Conservation (phyloP, 768 basidiomycete species). For the Mycena galericulata region DNA sequence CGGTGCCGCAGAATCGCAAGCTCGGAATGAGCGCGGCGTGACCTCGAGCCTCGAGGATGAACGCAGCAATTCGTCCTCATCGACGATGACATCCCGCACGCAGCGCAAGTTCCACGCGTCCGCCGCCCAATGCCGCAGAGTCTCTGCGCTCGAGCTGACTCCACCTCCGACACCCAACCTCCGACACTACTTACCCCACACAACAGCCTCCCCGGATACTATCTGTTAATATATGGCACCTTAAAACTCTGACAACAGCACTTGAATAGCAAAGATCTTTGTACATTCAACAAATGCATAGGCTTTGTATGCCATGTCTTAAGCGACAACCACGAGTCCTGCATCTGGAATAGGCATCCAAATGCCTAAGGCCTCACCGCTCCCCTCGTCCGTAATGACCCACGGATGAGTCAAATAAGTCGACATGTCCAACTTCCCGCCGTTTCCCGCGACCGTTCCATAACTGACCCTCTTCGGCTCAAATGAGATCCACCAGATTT, state of each 20-base stretch:
- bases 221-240: neutral
- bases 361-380: slow-evolving; percentile 13
- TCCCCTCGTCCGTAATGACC: slow-evolving; percentile 15
- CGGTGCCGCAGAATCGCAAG: too few species aligned
- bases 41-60: too few species aligned
- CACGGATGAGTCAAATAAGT: slow-evolving; percentile 22
- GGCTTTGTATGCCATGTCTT: too few species aligned
- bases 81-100: too few species aligned
- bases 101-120: too few species aligned
- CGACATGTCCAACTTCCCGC: slow-evolving; percentile 8
- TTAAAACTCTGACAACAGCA: neutral
- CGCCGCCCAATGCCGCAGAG: too few species aligned
- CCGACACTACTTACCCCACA: too few species aligned
- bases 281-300: slow-evolving; percentile 14
- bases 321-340: slow-evolving; percentile 22
- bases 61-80: too few species aligned
- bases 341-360: slow-evolving; percentile 8
- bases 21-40: too few species aligned
- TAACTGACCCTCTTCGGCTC: slow-evolving; percentile 4
- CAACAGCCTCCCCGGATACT: too few species aligned
- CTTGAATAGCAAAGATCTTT: slow-evolving; percentile 9
- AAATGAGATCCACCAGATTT: slow-evolving; percentile 21
- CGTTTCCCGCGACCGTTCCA: slow-evolving; percentile 18
- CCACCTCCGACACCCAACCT: too few species aligned
- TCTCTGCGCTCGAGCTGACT: too few species aligned